These are phyloP conservation scores for Rhodotorula babjevae DNA, from an alignment of 768 basidiomycete genomes.

Conservation along the genomic window DNA sequence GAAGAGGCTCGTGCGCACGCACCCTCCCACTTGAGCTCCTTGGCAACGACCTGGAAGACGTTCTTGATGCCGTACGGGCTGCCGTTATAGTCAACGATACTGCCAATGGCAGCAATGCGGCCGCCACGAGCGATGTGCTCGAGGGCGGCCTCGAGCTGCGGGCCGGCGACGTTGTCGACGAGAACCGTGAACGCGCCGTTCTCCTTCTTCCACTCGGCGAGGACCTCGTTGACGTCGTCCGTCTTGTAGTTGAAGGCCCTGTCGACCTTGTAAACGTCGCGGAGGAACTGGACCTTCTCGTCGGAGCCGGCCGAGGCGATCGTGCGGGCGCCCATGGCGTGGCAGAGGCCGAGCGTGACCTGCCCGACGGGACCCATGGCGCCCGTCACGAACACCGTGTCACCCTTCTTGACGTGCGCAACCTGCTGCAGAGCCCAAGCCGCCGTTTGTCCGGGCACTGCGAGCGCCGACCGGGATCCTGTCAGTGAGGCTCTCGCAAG, in stretches of 20 bases:
- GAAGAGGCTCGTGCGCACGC: too few relatives aligned
- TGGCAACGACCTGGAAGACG: conserved; percentile 40
- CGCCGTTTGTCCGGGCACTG: conserved; percentile 47
- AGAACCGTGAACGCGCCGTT: conserved; percentile 40
- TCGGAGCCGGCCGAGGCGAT: conserved; percentile 68
- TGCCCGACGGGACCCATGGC: conserved; percentile 43
- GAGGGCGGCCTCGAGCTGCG: conserved; percentile 41
- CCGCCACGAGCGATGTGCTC: conserved; percentile 33
- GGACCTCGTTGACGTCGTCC: conserved; percentile 10
- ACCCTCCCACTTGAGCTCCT: conserved; percentile 40
- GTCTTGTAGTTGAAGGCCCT: conserved; percentile 60
- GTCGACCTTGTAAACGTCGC: conserved; percentile 58
- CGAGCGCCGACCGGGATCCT: too few relatives aligned
- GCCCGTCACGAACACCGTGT: conserved; percentile 51
- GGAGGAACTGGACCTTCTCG: conserved; percentile 63
- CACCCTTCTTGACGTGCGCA: conserved; percentile 54
- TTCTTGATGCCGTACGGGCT: conserved; percentile 35
- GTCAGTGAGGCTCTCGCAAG: too few relatives aligned
- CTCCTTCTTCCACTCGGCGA: conserved; percentile 38
- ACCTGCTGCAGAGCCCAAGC: conserved; percentile 50
- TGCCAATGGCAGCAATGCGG: conserved; percentile 28
- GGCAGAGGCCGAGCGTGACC: conserved; percentile 53
- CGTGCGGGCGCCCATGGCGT: conserved; percentile 55
- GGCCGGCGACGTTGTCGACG: conserved; percentile 43
- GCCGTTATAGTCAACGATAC: conserved; percentile 34